These are phyloP conservation scores for Tuber magnatum DNA, from an alignment of 495 filamentous ascomycete species.

Conservation along the genomic window DNA sequence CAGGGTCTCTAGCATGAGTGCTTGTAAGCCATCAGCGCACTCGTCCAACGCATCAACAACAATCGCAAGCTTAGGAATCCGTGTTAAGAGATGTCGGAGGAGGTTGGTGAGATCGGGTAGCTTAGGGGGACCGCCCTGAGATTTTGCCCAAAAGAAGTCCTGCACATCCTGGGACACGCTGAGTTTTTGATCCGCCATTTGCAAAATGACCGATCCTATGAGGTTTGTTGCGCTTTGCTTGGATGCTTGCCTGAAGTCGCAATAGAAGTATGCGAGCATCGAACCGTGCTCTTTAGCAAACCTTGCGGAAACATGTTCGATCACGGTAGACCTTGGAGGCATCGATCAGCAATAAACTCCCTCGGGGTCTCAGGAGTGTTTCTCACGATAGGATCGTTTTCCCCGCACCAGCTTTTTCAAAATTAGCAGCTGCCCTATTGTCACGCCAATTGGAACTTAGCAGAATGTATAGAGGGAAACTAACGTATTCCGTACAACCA, in stretches of 20 bases:
- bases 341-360: not conserved
- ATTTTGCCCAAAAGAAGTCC: not conserved
- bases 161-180: not conserved
- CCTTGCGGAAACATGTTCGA: not conserved
- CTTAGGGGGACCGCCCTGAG: not conserved
- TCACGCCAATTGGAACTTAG: not conserved
- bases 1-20: not conserved
- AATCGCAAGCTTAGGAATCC: slow-evolving; percentile 11
- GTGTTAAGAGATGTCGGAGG: not conserved
- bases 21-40: slow-evolving; percentile 8
- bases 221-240: slow-evolving; percentile 33
- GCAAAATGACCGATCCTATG: slow-evolving; percentile 30
- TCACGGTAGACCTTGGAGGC: slow-evolving; percentile 11
- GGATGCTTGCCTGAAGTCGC: slow-evolving; percentile 38
- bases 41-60: slow-evolving; percentile 23
- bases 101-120: not conserved
- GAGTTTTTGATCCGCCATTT: slow-evolving; percentile 21
- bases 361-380: not conserved
- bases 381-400: slow-evolving; percentile 41
- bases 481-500: slow-evolving; percentile 31
- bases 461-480: not conserved
- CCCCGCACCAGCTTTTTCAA: slow-evolving; percentile 33
- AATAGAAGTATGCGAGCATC: slow-evolving; percentile 41
- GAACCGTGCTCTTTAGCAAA: slow-evolving; percentile 9
- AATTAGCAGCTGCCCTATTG: slow-evolving; percentile 18